Conservation (phyloP, 176 grass and related monocot genomes). For the Oryza glumipatula region DNA sequence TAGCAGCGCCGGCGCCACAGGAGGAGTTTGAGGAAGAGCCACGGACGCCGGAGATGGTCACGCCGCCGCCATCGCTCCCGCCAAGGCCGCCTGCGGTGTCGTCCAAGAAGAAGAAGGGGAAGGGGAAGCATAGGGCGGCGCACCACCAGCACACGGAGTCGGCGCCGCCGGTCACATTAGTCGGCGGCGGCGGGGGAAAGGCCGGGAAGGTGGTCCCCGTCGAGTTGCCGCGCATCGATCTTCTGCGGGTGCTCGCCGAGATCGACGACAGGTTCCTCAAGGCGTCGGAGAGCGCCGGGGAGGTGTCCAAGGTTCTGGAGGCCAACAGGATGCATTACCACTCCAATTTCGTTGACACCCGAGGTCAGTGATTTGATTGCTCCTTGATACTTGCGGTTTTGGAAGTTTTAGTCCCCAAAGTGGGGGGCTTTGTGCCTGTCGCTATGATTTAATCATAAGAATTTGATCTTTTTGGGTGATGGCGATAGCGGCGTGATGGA, state of each 20-base stretch:
- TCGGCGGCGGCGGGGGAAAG: conserved; percentile 45
- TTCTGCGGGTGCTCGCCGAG: conserved; percentile 66
- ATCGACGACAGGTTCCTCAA: conserved; percentile 87
- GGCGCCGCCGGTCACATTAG: conserved; percentile 53
- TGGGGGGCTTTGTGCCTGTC: conserved; percentile 9
- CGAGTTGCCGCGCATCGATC: conserved; percentile 52
- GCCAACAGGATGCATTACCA: conserved; percentile 99
- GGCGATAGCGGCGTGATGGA: conserved; percentile 44
- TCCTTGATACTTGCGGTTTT: conserved; percentile 26
- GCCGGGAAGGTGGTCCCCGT: conserved; percentile 54
- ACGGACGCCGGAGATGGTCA: conserved; percentile 62
- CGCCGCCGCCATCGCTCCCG: conserved; percentile 46
- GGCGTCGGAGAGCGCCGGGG: conserved; percentile 75
- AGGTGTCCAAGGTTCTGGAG: conserved; percentile 87
- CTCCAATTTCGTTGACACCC: conserved; percentile 87
- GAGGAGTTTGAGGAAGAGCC: conserved; percentile 53
- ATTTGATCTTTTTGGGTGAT: conserved; percentile 21
- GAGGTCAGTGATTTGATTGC: conserved; percentile 67
- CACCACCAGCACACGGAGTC: conserved; percentile 91
- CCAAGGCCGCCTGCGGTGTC: conserved; percentile 49
- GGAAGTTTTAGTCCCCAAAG: conserved; percentile 30
- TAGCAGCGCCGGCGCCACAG: background rate
- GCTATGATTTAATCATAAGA: conserved; percentile 20
- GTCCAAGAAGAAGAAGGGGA: conserved; percentile 56
- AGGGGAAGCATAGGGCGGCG: conserved; percentile 42